Base-by-base conservation (phyloP, 1,139 yeast genomes). In the Yamadazyma friedrichii region DNA sequence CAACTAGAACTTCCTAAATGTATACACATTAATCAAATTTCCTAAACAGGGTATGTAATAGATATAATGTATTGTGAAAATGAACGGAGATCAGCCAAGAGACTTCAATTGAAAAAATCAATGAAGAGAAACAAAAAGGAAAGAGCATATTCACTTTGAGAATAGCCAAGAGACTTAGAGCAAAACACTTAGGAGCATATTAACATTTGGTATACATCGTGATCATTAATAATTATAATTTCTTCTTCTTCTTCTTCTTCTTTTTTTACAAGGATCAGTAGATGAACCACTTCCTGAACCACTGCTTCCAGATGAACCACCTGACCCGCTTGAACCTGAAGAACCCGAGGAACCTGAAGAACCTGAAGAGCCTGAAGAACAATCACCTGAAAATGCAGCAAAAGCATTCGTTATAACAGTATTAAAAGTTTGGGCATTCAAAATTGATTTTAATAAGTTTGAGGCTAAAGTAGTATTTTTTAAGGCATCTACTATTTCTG, bases 351-450 rank as follows among this genome's bases (percentile, higher is more conserved):
- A 46, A 20, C 48, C 38, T 10, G 45, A 41, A 15, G 42, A 31
- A 12, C 49, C 39, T 28, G 44, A 26, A 8, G 44, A 45, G 12
- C 43, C 29, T n/a, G 51, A 36, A 16, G 46, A 45, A 59, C 76
- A 70, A 42, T 60, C 54, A 33, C 76, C 76, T 16, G 68, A 59
- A 47, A 61, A 65, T 3, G 76, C 76, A 36, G 74, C 73, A 45
- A 70, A 64, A 2, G 75, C 70, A 42, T 68, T 69, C 38, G 63
- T 58, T 30, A 64, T 59, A 38, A 71, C 67, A n/a, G 70, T 64
- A 41, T 59, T 46, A 48, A 69, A 62, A 37, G 74, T 70, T 38
- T 55, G 45, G 33, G 62, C 56, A 43, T 58, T 62, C 47, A 69
- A 59, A 41, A 71, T 56, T 40, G 67, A 61, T 45, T 58, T 54